Evolutionary conservation across 2,329 filamentous ascomycete genomes (phyloP).

Genomic region (Curvularia hawaiiensis): DNA sequence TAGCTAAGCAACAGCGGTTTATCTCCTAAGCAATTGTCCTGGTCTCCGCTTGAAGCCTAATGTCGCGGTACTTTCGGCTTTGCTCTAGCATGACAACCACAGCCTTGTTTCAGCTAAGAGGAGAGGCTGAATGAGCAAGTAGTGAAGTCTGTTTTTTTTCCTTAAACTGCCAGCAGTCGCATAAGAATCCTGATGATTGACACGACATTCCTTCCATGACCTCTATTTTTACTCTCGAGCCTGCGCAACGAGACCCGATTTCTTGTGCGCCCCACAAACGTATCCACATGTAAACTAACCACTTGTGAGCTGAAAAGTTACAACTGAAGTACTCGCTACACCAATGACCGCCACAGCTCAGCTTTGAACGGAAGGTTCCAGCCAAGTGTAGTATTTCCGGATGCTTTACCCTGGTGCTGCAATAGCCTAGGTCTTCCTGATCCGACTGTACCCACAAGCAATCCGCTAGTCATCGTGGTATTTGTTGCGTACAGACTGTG

Average conservation of each 20-base stretch:
- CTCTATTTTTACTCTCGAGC: neutral
- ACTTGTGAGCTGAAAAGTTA: neutral
- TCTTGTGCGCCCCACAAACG: neutral
- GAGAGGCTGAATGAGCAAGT: neutral
- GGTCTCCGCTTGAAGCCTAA: neutral
- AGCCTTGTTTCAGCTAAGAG: neutral
- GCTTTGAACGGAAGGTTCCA: slow-evolving; percentile 17
- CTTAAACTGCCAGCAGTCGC: neutral
- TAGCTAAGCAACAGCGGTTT: neutral
- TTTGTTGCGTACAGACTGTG: slow-evolving; percentile 10
- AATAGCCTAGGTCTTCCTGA: neutral
- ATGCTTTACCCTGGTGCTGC: slow-evolving; percentile 8
- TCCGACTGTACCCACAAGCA: neutral
- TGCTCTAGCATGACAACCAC: neutral
- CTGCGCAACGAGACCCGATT: neutral
- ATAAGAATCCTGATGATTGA: neutral
- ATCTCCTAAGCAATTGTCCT: neutral
- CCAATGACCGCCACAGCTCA: slow-evolving; percentile 8
- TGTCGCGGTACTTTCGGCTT: neutral
- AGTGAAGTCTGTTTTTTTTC: neutral
- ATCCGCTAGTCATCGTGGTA: slow-evolving; percentile 7
- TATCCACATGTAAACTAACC: neutral
- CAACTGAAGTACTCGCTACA: neutral
- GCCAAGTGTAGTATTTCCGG: slow-evolving; percentile 19
- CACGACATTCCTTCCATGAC: neutral